phyloP scores from a whole-genome alignment of 768 basidiomycete genomes.

The Pleurotus tuber-regium region DNA sequence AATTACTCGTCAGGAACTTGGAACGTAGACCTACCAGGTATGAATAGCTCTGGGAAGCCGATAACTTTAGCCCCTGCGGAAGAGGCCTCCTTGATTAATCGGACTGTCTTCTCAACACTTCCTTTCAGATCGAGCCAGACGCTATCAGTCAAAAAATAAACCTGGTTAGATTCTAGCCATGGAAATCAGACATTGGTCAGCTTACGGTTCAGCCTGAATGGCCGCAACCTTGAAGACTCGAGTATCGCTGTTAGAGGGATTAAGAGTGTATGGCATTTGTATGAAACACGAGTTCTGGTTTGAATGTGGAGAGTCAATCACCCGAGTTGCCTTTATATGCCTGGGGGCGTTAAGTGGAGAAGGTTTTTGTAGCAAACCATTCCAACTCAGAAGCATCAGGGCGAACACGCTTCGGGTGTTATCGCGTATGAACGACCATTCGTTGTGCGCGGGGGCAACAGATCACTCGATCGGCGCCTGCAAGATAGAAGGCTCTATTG shows the following conservation, averaged over 20 bases:
- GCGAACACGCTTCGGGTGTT: no score
- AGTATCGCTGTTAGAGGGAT: constrained; percentile 6
- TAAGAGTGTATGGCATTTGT: constrained; percentile 10
- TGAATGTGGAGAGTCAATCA: no score
- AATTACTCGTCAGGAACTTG: neutral
- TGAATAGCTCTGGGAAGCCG: constrained; percentile 28
- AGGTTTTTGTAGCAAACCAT: no score
- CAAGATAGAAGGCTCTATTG: neutral
- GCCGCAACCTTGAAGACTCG: constrained; percentile 4
- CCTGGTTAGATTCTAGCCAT: neutral
- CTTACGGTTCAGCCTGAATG: constrained; percentile 7
- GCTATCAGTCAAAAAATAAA: neutral
- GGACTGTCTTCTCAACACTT: constrained; percentile 26
- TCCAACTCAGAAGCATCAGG: no score
- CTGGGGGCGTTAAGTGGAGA: no score
- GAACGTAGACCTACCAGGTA: constrained; percentile 18
- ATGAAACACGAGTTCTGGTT: no score
- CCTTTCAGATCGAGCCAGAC: constrained; percentile 18
- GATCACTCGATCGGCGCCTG: neutral
- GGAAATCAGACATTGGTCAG: no score
- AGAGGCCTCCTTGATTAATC: constrained; percentile 24
- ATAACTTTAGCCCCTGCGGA: constrained; percentile 27
- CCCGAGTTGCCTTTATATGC: neutral
- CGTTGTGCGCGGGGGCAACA: neutral
- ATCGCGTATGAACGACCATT: neutral